Evolutionary conservation across 345 rosid species (phyloP), one percentile per base, ranked within the genome.

Genomic region (Gossypium sturtianum): DNA sequence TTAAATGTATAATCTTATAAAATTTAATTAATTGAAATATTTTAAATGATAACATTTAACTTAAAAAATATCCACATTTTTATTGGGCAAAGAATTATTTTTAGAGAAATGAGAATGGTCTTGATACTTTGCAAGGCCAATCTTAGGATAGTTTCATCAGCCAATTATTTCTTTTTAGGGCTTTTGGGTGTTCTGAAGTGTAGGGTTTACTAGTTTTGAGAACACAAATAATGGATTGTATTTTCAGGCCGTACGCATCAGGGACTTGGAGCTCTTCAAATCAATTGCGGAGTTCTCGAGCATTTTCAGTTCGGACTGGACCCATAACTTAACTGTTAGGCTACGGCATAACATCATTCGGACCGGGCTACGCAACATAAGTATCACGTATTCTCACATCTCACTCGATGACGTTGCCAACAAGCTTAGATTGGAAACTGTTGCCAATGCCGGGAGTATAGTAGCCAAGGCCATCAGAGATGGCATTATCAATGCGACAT

Each of bases 391-490:
- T 62, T 87, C 87, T 20, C 84, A 84, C 51, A 85, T 87, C 66
- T 85, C 90, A 2, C 81, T 85, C 7, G 83, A 63, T 72, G 88
- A 87, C 61, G 87, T 85, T 63, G 88, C 90, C 70, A 83, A 83
- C 83, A 85, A 87, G 76, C 75, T 87, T 56, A 84, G 86, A 17
- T 77, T 87, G 77, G 87, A 85, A 83, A 80, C 87, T 44, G 73
- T 87, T 62, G 87, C 87, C 3, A 86, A 87, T 75, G 90, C 90
- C 4, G 87, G 85, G 78, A 87, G 87, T 57, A 82, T 85, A n/a
- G 85, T 82, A 34, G 59, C 88, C 34, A 87, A 87, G 82, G 86
- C 88, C 70, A 84, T 84, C 72, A 72, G 86, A 61, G 90, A 87
- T 77, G 88, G 84, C 58, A 87, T 88, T 17, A 84, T 87, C 60